A percentile compares a stretch with the other conserved stretches of the same genome.
Conservation (phyloP, 345 rosid genomes). For the Linum trigynum region DNA sequence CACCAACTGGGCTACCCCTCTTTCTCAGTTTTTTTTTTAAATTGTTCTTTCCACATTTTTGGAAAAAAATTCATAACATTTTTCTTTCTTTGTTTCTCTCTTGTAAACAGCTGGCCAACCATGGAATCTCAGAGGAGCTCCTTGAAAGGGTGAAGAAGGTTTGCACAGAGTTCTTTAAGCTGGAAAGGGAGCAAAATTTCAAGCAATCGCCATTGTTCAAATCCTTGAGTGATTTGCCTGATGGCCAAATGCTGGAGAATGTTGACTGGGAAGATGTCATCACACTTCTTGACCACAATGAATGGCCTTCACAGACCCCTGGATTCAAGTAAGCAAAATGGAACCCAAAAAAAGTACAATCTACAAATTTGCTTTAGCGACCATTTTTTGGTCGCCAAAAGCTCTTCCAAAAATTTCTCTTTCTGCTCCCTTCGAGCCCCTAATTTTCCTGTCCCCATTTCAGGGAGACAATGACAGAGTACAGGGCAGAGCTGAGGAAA, state of each 20-base stretch:
- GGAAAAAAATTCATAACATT: no score
- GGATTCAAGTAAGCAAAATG: constrained; percentile 48
- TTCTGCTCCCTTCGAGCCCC: no score
- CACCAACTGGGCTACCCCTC: no score
- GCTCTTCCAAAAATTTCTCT: no score
- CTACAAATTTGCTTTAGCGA: no score
- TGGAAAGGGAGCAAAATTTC: constrained; percentile 69
- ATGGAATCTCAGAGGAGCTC: constrained; percentile 64
- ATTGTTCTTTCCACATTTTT: no score
- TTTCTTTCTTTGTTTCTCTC: neutral
- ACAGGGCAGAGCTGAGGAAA: constrained; percentile 41
- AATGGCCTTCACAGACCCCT: constrained; percentile 55
- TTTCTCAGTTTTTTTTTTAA: no score
- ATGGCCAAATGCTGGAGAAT: constrained; percentile 44
- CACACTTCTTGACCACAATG: constrained; percentile 45
- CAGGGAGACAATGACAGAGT: constrained; percentile 56
- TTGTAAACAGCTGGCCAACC: constrained; percentile 56
- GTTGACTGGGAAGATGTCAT: constrained; percentile 89
- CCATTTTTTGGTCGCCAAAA: no score
- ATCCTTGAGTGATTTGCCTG: constrained; percentile 33
- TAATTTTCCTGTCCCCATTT: no score
- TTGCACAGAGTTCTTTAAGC: constrained; percentile 39
- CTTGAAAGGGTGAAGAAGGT: constrained; percentile 69
- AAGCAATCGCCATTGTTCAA: constrained; percentile 40
- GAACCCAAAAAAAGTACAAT: no score